These are phyloP conservation scores for Verbascum thapsus DNA, from an alignment of 257 asterid genomes.

Conservation along the genomic window DNA sequence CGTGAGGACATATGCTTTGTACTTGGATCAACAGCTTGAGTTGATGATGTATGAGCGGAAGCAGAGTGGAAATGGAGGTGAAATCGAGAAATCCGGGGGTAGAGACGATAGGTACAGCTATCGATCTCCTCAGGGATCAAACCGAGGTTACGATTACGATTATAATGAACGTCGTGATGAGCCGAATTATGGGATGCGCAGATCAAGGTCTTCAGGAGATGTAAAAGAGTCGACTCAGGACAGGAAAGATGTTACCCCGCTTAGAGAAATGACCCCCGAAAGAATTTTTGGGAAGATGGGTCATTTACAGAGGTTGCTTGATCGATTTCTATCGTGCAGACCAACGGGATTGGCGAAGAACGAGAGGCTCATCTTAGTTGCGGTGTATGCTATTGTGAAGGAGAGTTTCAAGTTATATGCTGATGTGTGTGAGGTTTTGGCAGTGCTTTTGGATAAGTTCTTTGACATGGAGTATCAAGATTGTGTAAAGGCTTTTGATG, in stretches of 20 bases:
- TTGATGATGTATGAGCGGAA: slow-evolving; percentile 58
- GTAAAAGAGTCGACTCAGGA: slow-evolving; percentile 53
- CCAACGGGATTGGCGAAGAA: slow-evolving; percentile 73
- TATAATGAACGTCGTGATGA: slow-evolving; percentile 50
- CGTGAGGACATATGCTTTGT: slow-evolving; percentile 63
- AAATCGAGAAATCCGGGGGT: slow-evolving; percentile 40
- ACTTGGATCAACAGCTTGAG: slow-evolving; percentile 76
- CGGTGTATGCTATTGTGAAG: slow-evolving; percentile 56
- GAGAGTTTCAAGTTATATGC: slow-evolving; percentile 81
- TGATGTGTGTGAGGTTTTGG: slow-evolving; percentile 75
- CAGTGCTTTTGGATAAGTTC: slow-evolving; percentile 70
- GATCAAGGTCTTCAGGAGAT: slow-evolving; percentile 70
- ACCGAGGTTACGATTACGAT: slow-evolving; percentile 51
- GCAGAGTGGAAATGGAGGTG: slow-evolving; percentile 44
- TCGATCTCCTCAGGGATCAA: slow-evolving; percentile 58
- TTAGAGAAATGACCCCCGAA: slow-evolving; percentile 69
- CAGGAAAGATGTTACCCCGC: slow-evolving; percentile 62
- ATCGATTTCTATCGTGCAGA: slow-evolving; percentile 64
- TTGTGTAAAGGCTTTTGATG: slow-evolving; percentile 72
- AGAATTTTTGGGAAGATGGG: slow-evolving; percentile 72
- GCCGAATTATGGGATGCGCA: slow-evolving; percentile 57
- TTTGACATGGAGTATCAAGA: slow-evolving; percentile 80
- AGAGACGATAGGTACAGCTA: slow-evolving; percentile 45
- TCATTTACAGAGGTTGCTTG: slow-evolving; percentile 76
- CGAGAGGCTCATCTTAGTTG: slow-evolving; percentile 77